phyloP scores from a whole-genome alignment of 257 asterid species.

The Nicotiana tomentosiformis region DNA sequence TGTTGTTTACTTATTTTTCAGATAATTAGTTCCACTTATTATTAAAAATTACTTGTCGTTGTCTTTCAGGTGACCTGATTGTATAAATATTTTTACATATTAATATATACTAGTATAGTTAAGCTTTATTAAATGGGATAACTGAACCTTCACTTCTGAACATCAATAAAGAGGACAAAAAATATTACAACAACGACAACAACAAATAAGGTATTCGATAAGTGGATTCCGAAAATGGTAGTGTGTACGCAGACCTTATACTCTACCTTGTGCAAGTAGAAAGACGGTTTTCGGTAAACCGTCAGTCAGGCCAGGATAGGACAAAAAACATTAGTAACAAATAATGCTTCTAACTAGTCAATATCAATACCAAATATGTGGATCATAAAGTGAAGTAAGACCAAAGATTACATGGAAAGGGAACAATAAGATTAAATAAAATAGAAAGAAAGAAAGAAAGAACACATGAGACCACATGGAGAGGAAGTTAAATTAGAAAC shows the following conservation, averaged over 20 bases:
- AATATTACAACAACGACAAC: too few species aligned
- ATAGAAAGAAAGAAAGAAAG: background rate
- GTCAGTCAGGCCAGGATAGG: too few species aligned
- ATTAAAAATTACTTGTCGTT: too few species aligned
- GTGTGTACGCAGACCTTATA: too few species aligned
- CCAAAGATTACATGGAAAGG: background rate
- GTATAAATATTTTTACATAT: too few species aligned
- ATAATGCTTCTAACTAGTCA: background rate
- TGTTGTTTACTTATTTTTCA: background rate
- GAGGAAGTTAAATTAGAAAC: background rate
- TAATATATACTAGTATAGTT: too few species aligned
- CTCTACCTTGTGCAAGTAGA: too few species aligned
- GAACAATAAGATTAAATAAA: background rate
- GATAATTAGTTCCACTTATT: background rate
- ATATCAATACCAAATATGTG: background rate
- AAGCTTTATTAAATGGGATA: background rate
- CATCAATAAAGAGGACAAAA: background rate
- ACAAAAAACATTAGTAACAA: background rate
- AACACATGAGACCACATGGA: constrained; percentile 6
- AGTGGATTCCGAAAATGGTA: too few species aligned
- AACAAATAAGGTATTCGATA: too few species aligned
- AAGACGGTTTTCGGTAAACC: accelerated
- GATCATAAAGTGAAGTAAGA: background rate
- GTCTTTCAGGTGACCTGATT: too few species aligned
- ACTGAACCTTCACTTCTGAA: background rate